These are phyloP conservation scores for Colletotrichum costaricense DNA, from an alignment of 2,329 filamentous ascomycete genomes.

Conservation along the genomic window DNA sequence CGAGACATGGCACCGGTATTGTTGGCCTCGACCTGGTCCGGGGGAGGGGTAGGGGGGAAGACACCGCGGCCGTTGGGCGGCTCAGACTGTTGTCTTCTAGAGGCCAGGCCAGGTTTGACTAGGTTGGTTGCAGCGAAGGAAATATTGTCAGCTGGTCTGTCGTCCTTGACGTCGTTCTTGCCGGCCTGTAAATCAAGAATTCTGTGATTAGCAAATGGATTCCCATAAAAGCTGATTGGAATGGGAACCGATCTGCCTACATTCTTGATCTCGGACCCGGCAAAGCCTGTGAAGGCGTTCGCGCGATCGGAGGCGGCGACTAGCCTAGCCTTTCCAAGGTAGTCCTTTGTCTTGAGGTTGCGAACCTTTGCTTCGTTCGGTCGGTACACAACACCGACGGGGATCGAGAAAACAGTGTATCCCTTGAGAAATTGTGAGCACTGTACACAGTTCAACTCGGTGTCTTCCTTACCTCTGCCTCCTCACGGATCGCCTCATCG, in stretches of 20 bases:
- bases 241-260: constrained; percentile 51
- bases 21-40: constrained; percentile 79
- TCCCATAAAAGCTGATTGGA: constrained; percentile 11
- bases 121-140: constrained; percentile 94
- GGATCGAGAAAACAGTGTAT: constrained; percentile 98
- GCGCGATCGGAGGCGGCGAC: constrained; percentile 86
- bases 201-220: constrained; percentile 39
- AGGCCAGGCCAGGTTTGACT: constrained; percentile 85
- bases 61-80: constrained; percentile 80
- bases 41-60: constrained; percentile 98
- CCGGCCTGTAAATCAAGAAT: constrained; percentile 54
- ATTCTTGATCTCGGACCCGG: constrained; percentile 83
- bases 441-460: not conserved
- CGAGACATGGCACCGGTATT: constrained; percentile 55
- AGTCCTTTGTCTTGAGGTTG: constrained; percentile 97
- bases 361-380: constrained; percentile 98
- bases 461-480: constrained; percentile 78
- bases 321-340: constrained; percentile 93
- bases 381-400: constrained; percentile 93
- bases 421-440: constrained; percentile 64
- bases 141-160: constrained; percentile 84
- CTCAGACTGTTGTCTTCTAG: constrained; percentile 86
- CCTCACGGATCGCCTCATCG: constrained; percentile 93
- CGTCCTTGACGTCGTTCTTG: constrained; percentile 73
- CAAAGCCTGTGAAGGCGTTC: constrained; percentile 86